These are phyloP conservation scores for Prototheca wickerhamii DNA, from an alignment of 163 green algal species.

Conservation along the genomic window DNA sequence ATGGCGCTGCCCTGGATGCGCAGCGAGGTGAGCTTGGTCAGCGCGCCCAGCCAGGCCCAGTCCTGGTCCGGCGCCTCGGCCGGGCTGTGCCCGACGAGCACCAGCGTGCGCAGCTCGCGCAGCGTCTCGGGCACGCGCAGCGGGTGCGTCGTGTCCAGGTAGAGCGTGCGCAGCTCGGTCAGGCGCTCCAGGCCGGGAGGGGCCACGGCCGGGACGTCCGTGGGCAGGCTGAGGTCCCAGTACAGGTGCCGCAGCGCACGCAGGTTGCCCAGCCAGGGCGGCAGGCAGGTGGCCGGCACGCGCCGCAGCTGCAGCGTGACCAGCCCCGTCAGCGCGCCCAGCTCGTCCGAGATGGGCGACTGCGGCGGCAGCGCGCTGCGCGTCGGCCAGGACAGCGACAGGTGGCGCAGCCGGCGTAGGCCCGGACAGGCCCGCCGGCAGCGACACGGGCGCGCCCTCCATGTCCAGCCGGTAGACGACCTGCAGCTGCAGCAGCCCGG, in stretches of 20 bases:
- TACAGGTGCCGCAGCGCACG: conserved; percentile 8
- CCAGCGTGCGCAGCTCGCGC: not conserved
- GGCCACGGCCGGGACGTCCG: not conserved
- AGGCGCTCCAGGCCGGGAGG: conserved; percentile 3
- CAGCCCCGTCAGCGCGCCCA: conserved; percentile 10
- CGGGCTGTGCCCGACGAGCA: conserved; percentile 1
- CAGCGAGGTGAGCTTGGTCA: conserved; percentile 5
- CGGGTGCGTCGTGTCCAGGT: conserved; percentile 1
- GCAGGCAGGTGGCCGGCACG: not conserved
- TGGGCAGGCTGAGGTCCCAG: conserved; percentile 19
- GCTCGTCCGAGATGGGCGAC: not conserved
- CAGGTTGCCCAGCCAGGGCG: conserved; percentile 7
- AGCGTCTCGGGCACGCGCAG: conserved; percentile 10
- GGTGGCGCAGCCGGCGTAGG: conserved; percentile 10
- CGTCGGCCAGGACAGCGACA: conserved; percentile 9
- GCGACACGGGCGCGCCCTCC: not conserved
- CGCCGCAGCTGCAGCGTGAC: conserved; percentile 16
- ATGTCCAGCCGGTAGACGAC: conserved; percentile 3
- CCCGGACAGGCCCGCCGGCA: not conserved
- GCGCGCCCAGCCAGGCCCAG: conserved; percentile 11
- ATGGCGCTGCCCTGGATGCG: conserved; percentile 10
- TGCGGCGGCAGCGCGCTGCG: conserved; percentile 12
- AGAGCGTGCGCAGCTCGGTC: conserved; percentile 8
- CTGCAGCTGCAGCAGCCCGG: conserved; percentile 1
- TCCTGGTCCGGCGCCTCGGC: not conserved